These are phyloP conservation scores for Incumbomyces delicatus DNA, from an alignment of 2,329 filamentous ascomycete species.

Conservation along the genomic window DNA sequence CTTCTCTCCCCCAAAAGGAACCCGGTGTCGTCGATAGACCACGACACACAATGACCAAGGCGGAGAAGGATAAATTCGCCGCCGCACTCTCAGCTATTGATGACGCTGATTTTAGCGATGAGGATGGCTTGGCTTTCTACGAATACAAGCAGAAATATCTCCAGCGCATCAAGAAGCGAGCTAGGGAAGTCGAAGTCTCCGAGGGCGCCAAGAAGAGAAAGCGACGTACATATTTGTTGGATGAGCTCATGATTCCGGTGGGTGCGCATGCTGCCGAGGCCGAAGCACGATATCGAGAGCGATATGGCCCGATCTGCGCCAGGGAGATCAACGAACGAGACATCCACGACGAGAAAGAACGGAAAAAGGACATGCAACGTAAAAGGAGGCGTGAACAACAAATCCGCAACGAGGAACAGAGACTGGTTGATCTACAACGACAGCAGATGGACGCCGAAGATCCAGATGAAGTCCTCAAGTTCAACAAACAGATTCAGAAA, in stretches of 20 bases:
- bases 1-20: slow-evolving; percentile 36
- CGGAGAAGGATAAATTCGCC: slow-evolving; percentile 61
- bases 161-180: slow-evolving; percentile 54
- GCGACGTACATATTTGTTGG: slow-evolving; percentile 33
- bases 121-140: slow-evolving; percentile 45
- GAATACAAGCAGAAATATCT: slow-evolving; percentile 44
- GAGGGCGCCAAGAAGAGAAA: slow-evolving; percentile 56
- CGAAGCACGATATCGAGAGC: slow-evolving; percentile 63
- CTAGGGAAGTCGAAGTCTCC: slow-evolving; percentile 51
- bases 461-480: slow-evolving; percentile 69
- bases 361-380: slow-evolving; percentile 99
- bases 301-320: slow-evolving; percentile 70
- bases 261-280: slow-evolving; percentile 42
- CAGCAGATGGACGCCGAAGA: slow-evolving; percentile 71
- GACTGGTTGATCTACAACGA: slow-evolving; percentile 68
- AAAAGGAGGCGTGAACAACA: slow-evolving; percentile 93
- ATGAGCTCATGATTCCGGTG: slow-evolving; percentile 18
- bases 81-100: slow-evolving; percentile 53
- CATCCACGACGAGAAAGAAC: slow-evolving; percentile 89
- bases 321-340: slow-evolving; percentile 83
- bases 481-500: slow-evolving; percentile 75
- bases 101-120: slow-evolving; percentile 46
- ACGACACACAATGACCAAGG: slow-evolving; percentile 44
- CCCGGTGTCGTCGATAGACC: slow-evolving; percentile 50
- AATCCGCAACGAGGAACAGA: slow-evolving; percentile 75